Evolutionary conservation across 2,329 filamentous ascomycete species (phyloP).

Genomic region (Aspergillus ruber): DNA sequence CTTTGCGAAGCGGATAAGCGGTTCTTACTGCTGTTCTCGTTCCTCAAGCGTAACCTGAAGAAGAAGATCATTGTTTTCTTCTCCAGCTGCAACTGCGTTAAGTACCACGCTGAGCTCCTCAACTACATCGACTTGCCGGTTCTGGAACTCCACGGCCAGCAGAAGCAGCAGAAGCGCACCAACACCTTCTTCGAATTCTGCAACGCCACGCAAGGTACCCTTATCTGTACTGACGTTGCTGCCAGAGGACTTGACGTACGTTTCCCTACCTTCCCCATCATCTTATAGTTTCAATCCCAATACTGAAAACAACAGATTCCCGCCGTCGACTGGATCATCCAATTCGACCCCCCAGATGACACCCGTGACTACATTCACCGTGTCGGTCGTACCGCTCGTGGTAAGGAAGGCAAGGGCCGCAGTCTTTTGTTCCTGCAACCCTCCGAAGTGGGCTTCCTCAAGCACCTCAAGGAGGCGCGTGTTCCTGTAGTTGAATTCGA

Average conservation of each 20-base stretch:
- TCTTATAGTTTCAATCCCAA: neutral
- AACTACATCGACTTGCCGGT: conserved; percentile 96
- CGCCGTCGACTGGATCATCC: conserved; percentile 90
- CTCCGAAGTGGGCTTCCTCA: conserved; percentile 83
- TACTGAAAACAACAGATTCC: conserved; percentile 57
- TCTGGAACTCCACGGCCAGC: conserved; percentile 82
- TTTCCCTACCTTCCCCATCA: conserved; percentile 7
- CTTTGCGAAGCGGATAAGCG: conserved; percentile 89
- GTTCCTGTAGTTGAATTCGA: conserved; percentile 96
- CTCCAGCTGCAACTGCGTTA: conserved; percentile 84
- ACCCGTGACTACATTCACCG: conserved; percentile 90
- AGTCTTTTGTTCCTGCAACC: conserved; percentile 92
- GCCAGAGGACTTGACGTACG: conserved; percentile 82
- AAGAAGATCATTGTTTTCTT: conserved; percentile 99
- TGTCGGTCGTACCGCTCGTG: conserved; percentile 88
- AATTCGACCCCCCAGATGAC: conserved; percentile 92
- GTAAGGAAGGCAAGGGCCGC: conserved; percentile 73
- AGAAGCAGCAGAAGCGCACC: conserved; percentile 98
- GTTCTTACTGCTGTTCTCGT: conserved; percentile 88
- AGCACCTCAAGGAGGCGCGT: conserved; percentile 80
- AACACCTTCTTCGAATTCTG: conserved; percentile 98
- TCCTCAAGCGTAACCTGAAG: conserved; percentile 83
- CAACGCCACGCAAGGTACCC: conserved; percentile 73
- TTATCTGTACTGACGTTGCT: conserved; percentile 96
- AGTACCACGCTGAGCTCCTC: conserved; percentile 89